Conservation (phyloP, 176 grass and related monocot genomes). For the Chloris gayana region DNA sequence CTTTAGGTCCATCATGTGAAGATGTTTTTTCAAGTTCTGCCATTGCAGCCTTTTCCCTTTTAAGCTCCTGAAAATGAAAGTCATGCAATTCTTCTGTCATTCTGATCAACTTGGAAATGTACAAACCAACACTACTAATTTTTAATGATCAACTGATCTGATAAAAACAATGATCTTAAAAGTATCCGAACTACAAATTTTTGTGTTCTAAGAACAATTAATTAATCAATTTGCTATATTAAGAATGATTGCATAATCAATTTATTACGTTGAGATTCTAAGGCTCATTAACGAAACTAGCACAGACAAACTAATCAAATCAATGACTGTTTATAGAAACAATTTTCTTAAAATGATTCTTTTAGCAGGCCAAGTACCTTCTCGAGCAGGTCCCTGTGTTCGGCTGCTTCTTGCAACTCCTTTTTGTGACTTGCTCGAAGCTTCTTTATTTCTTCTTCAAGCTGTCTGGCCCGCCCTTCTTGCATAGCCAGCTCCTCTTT, state of each 20-base stretch:
- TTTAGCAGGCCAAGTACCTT: slow-evolving; percentile 50
- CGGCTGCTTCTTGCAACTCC: slow-evolving; percentile 76
- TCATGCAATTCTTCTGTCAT: slow-evolving; percentile 20
- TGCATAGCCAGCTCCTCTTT: slow-evolving; percentile 92
- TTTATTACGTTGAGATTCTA: not conserved
- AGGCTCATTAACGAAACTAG: not conserved
- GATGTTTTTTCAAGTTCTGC: slow-evolving; percentile 79
- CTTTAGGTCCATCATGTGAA: slow-evolving; percentile 59
- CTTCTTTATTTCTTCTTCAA: slow-evolving; percentile 96
- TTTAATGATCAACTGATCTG: slow-evolving; percentile 7
- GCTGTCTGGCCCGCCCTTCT: slow-evolving; percentile 83
- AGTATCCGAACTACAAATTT: slow-evolving; percentile 17
- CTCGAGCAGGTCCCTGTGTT: slow-evolving; percentile 82
- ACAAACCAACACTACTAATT: slow-evolving; percentile 4
- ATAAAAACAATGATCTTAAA: slow-evolving; percentile 2
- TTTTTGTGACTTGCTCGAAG: slow-evolving; percentile 81
- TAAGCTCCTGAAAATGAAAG: slow-evolving; percentile 72
- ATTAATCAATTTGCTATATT: slow-evolving; percentile 15
- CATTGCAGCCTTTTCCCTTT: slow-evolving; percentile 77
- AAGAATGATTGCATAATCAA: not conserved
- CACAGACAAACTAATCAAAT: slow-evolving; percentile 26
- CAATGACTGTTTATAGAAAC: not conserved
- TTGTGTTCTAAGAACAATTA: not conserved
- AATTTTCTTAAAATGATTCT: slow-evolving; percentile 7
- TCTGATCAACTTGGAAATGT: slow-evolving; percentile 2